phyloP scores from a whole-genome alignment of 2,329 filamentous ascomycete genomes.

The Clathrospora elynae region DNA sequence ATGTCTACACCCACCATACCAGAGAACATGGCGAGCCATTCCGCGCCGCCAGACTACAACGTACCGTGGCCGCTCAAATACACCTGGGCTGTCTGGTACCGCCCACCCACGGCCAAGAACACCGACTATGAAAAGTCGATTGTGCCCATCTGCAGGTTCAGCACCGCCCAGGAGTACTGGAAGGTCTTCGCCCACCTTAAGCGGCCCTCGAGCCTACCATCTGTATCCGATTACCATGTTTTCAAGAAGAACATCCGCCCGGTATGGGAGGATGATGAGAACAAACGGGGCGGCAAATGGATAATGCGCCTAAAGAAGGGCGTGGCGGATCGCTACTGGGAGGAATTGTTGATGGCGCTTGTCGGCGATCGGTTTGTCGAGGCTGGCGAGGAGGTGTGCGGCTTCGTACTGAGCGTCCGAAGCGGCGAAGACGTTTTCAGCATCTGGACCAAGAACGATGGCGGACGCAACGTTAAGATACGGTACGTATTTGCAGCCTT shows the following conservation, averaged over 20 bases:
- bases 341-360: slow-evolving; percentile 87
- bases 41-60: slow-evolving; percentile 46
- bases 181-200: slow-evolving; percentile 86
- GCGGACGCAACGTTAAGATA: slow-evolving; percentile 93
- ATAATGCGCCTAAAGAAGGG: slow-evolving; percentile 96
- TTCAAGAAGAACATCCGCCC: slow-evolving; percentile 96
- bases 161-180: slow-evolving; percentile 89
- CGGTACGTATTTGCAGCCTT: slow-evolving; percentile 63
- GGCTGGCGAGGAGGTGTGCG: slow-evolving; percentile 91
- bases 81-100: slow-evolving; percentile 96
- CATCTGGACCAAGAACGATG: slow-evolving; percentile 95
- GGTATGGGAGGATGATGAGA: slow-evolving; percentile 98
- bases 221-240: slow-evolving; percentile 96
- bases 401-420: slow-evolving; percentile 89
- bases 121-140: slow-evolving; percentile 98
- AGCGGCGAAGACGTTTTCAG: slow-evolving; percentile 97
- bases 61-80: slow-evolving; percentile 69
- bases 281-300: slow-evolving; percentile 96
- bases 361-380: slow-evolving; percentile 94
- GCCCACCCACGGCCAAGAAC: slow-evolving; percentile 94
- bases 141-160: slow-evolving; percentile 80
- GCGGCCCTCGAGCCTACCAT: slow-evolving; percentile 81
- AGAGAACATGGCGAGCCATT: slow-evolving; percentile 48
- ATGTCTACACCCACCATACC: slow-evolving; percentile 30
- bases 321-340: slow-evolving; percentile 95